Evolutionary conservation across 768 basidiomycete species (phyloP).

Genomic region (Podaxis sp.): DNA sequence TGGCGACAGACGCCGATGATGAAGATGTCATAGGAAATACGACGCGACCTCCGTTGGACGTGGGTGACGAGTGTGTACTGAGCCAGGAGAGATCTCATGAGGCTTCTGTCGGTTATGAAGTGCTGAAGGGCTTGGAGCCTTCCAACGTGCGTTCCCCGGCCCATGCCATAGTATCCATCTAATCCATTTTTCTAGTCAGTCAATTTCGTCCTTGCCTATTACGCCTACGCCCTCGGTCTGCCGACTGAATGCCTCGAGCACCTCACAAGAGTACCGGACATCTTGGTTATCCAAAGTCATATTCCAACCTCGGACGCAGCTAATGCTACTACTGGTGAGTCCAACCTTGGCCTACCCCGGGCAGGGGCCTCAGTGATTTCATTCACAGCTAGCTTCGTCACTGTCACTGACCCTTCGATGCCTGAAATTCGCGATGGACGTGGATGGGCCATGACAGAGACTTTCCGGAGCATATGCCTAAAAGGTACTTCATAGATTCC

Average conservation of each 20-base stretch:
- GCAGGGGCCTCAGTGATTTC: slow-evolving; percentile 43
- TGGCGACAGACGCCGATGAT: slow-evolving; percentile 56
- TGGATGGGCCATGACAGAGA: slow-evolving; percentile 72
- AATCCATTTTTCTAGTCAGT: slow-evolving; percentile 50
- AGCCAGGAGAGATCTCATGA: slow-evolving; percentile 58
- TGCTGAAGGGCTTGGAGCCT: slow-evolving; percentile 47
- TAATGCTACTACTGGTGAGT: slow-evolving; percentile 33
- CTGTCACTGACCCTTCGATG: slow-evolving; percentile 38
- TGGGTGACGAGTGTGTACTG: slow-evolving; percentile 61
- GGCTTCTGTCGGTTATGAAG: slow-evolving; percentile 51
- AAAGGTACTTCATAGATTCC: slow-evolving; percentile 52
- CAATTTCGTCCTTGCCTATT: slow-evolving; percentile 71
- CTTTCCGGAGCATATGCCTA: slow-evolving; percentile 73
- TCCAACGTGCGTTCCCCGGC: slow-evolving; percentile 52
- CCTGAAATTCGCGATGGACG: slow-evolving; percentile 67
- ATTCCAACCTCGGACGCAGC: slow-evolving; percentile 44
- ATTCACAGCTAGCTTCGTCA: slow-evolving; percentile 48
- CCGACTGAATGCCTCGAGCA: slow-evolving; percentile 63
- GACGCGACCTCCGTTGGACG: slow-evolving; percentile 33
- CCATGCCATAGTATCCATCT: not conserved
- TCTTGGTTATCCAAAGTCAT: slow-evolving; percentile 54
- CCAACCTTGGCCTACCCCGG: slow-evolving; percentile 31
- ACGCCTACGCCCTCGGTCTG: slow-evolving; percentile 73
- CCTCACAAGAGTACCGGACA: slow-evolving; percentile 53
- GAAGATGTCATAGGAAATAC: slow-evolving; percentile 40